phyloP scores from a whole-genome alignment of 2,329 filamentous ascomycete genomes.

The Xylaria multiplex region DNA sequence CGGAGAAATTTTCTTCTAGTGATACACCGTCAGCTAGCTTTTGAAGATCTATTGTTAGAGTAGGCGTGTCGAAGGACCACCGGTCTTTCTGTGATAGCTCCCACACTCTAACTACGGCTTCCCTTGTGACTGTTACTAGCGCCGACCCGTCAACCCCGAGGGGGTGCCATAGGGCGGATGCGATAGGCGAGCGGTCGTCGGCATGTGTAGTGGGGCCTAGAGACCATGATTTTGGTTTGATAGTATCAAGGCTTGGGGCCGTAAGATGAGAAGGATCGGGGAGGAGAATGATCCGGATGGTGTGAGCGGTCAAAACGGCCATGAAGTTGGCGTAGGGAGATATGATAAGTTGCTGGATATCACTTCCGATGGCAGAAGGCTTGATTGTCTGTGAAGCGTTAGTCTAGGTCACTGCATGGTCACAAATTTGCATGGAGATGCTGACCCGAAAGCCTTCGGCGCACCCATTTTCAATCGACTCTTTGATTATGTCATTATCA shows the following conservation, averaged over 20 bases:
- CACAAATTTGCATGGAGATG: conserved; percentile 21
- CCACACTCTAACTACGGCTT: conserved; percentile 90
- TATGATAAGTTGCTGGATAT: conserved; percentile 85
- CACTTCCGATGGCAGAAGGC: conserved; percentile 78
- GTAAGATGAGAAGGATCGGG: conserved; percentile 82
- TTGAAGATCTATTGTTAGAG: conserved; percentile 85
- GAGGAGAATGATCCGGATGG: conserved; percentile 86
- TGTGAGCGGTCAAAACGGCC: conserved; percentile 86
- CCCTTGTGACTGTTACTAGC: conserved; percentile 86
- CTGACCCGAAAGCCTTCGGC: conserved; percentile 60
- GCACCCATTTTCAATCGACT: conserved; percentile 44
- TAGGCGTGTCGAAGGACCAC: conserved; percentile 86
- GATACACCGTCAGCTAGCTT: conserved; percentile 87
- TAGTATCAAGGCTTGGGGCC: conserved; percentile 70
- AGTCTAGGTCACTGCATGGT: conserved; percentile 17
- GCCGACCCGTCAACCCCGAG: conserved; percentile 83
- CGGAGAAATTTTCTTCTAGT: conserved; percentile 83
- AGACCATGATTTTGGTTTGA: conserved; percentile 87
- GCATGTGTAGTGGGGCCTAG: conserved; percentile 94
- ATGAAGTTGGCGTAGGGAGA: conserved; percentile 85
- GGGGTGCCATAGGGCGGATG: conserved; percentile 90
- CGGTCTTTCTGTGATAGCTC: conserved; percentile 85
- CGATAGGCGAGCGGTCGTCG: conserved; percentile 81
- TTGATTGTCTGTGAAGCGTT: conserved; percentile 70
- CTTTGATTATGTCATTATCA: conserved; percentile 47